These are phyloP conservation scores for Cutaneotrichosporon sp. DNA, from an alignment of 1,284 basidiomycete species.

Conservation along the genomic window DNA sequence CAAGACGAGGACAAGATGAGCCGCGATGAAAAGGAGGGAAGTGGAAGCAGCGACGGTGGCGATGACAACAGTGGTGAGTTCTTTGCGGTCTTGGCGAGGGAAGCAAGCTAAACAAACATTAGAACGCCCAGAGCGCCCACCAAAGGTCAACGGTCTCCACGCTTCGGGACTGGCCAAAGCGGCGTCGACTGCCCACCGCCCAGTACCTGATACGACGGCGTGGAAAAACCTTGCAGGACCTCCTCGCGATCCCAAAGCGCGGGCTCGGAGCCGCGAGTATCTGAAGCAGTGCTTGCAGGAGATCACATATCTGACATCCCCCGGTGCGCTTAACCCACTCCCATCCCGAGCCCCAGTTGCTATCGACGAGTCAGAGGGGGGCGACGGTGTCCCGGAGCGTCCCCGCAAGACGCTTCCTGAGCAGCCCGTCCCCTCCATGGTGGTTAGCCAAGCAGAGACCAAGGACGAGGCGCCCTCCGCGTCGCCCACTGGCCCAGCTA, in stretches of 20 bases:
- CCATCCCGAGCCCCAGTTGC: constrained; percentile 64
- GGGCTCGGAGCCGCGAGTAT: constrained; percentile 91
- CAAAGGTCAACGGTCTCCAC: constrained; percentile 31
- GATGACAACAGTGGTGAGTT: constrained; percentile 28
- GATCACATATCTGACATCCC: constrained; percentile 93
- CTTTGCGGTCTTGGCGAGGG: not conserved
- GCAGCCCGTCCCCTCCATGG: constrained; percentile 20
- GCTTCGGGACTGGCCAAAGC: constrained; percentile 20
- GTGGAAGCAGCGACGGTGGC: constrained; percentile 39
- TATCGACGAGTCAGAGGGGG: constrained; percentile 20
- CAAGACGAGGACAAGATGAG: constrained; percentile 41
- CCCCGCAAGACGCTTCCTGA: constrained; percentile 41
- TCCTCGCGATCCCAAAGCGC: constrained; percentile 81
- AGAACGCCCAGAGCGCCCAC: constrained; percentile 9
- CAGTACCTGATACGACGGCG: constrained; percentile 43
- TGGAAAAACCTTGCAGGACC: constrained; percentile 62
- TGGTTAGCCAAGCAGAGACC: not conserved
- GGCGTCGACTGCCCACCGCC: constrained; percentile 22
- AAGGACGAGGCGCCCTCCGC: not conserved
- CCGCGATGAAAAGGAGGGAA: constrained; percentile 41
- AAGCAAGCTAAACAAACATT: not conserved
- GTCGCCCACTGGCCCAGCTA: not conserved
- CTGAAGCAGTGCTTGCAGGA: constrained; percentile 98
- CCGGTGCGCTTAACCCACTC: constrained; percentile 93
- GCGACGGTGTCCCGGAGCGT: constrained; percentile 18